These are phyloP conservation scores for Alternaria brassicae DNA, from an alignment of 2,329 filamentous ascomycete species.

Conservation along the genomic window DNA sequence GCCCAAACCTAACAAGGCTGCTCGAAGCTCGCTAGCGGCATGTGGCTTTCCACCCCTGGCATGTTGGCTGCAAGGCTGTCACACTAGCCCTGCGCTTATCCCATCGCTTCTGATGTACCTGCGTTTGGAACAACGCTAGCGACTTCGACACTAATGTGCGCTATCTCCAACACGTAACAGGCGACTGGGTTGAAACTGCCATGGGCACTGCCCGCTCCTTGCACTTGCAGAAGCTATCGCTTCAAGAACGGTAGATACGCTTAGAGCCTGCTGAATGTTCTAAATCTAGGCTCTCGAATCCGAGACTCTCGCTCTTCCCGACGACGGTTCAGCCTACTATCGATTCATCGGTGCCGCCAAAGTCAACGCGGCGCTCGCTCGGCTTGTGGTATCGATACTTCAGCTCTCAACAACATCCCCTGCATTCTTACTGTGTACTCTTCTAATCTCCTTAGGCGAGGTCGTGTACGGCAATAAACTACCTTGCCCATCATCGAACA, in stretches of 20 bases:
- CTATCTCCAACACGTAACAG: conserved; percentile 1
- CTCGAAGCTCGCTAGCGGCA: conserved; percentile 3
- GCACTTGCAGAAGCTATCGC: conserved; percentile 9
- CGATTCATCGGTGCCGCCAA: conserved; percentile 13
- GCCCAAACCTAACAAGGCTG: neutral
- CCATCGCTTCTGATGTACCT: conserved; percentile 11
- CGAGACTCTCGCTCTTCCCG: conserved; percentile 12
- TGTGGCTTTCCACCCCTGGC: conserved; percentile 4
- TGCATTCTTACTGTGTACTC: neutral
- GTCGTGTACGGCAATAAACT: conserved; percentile 15
- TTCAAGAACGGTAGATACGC: conserved; percentile 4
- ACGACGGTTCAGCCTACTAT: conserved; percentile 13
- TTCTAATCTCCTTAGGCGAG: conserved; percentile 2
- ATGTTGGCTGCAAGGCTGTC: conserved; percentile 12
- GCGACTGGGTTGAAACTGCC: conserved; percentile 4
- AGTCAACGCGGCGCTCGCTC: conserved; percentile 9
- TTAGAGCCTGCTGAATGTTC: conserved; percentile 8
- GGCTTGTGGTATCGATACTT: conserved; percentile 15
- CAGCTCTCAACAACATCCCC: conserved; percentile 10
- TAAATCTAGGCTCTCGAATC: conserved; percentile 15
- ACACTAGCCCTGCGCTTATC: conserved; percentile 17
- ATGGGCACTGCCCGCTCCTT: conserved; percentile 10
- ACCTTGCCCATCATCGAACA: conserved; percentile 10
- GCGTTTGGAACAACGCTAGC: conserved; percentile 8
- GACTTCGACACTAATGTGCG: neutral